A percentile compares a stretch with the other conserved stretches of the same genome.
These are phyloP conservation scores for Cladosporium austrohemisphaericum DNA, from an alignment of 2,329 filamentous ascomycete species.

Conservation along the genomic window DNA sequence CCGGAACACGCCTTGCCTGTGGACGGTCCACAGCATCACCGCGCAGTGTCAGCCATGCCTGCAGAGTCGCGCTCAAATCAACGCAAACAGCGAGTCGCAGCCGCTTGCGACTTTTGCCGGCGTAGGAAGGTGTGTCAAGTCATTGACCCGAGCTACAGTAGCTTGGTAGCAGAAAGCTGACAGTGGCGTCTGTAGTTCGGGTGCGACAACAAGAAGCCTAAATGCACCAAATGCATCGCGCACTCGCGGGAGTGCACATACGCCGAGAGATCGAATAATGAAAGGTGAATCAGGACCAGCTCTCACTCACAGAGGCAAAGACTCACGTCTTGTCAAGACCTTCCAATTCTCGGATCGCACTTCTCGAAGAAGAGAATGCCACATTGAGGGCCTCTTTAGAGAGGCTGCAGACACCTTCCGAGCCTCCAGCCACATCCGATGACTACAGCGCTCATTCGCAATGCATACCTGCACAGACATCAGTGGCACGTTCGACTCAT, in stretches of 20 bases:
- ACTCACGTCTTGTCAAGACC: background rate
- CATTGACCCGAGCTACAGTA: too few species aligned
- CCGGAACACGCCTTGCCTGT: too few species aligned
- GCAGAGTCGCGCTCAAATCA: background rate
- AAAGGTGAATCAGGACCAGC: background rate
- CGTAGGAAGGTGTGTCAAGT: constrained; percentile 4
- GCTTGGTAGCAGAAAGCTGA: too few species aligned
- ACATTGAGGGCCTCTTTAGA: background rate
- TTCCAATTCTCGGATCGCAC: background rate
- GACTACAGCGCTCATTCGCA: background rate
- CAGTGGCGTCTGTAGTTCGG: background rate
- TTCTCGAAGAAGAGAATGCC: background rate
- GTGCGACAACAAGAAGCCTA: constrained; percentile 2
- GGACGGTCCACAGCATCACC: too few species aligned
- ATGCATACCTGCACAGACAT: too few species aligned
- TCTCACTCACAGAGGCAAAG: background rate
- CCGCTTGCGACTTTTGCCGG: constrained; percentile 5
- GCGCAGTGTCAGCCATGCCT: background rate
- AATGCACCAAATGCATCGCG: background rate
- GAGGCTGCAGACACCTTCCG: background rate
- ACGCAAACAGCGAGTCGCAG: background rate
- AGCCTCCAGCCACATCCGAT: background rate
- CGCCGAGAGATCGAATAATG: background rate
- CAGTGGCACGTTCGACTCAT: too few species aligned
- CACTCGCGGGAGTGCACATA: background rate